These are phyloP conservation scores for Elaeis oleifera DNA, from an alignment of 202 grass and related monocot genomes.

Conservation along the genomic window DNA sequence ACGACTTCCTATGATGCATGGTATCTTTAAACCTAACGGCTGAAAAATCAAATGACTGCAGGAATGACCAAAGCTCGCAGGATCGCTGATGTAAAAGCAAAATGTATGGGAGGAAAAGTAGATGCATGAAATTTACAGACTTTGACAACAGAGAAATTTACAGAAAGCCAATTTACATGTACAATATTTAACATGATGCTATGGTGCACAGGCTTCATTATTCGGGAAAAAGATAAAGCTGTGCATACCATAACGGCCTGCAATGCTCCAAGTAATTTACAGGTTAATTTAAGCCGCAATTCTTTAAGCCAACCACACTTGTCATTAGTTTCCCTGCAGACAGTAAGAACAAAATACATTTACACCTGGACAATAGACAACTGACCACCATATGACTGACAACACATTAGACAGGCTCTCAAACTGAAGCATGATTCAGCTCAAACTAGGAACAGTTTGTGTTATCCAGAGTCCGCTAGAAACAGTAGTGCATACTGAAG, in stretches of 20 bases:
- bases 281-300: constrained; percentile 9
- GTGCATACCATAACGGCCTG: constrained; percentile 9
- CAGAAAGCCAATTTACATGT: constrained; percentile 21
- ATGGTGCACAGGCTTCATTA: constrained; percentile 10
- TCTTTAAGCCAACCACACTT: background rate
- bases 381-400: too few relatives aligned
- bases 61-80: background rate
- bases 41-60: too few relatives aligned
- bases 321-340: constrained; percentile 1
- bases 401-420: too few relatives aligned
- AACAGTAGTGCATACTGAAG: too few relatives aligned
- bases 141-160: constrained; percentile 5
- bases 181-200: constrained; percentile 15
- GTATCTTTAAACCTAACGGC: too few relatives aligned
- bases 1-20: too few relatives aligned
- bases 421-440: too few relatives aligned
- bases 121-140: constrained; percentile 3
- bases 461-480: too few relatives aligned
- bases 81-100: background rate
- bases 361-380: too few relatives aligned
- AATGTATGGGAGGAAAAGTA: background rate
- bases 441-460: too few relatives aligned
- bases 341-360: too few relatives aligned
- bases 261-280: constrained; percentile 9
- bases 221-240: constrained; percentile 10